phyloP scores from a whole-genome alignment of 2,329 filamentous ascomycete species.

The Cladosporium velox region DNA sequence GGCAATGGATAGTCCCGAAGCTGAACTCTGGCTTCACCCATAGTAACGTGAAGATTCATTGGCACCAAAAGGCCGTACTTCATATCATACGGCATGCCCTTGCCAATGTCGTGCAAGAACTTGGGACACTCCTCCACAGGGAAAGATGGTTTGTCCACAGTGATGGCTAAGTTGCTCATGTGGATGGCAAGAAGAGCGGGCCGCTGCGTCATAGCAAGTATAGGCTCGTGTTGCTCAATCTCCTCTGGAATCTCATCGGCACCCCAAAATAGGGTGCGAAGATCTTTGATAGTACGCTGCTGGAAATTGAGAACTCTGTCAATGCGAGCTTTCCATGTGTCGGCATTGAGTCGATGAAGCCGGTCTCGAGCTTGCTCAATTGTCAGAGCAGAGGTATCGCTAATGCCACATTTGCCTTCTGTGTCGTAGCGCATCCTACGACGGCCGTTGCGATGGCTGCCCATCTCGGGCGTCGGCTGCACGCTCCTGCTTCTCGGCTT shows the following conservation, averaged over 20 bases:
- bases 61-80: slow-evolving; percentile 87
- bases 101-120: slow-evolving; percentile 88
- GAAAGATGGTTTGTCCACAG: slow-evolving; percentile 91
- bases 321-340: slow-evolving; percentile 90
- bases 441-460: slow-evolving; percentile 32
- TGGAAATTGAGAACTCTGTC: slow-evolving; percentile 72
- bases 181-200: slow-evolving; percentile 79
- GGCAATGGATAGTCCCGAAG: slow-evolving; percentile 93
- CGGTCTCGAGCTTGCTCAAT: slow-evolving; percentile 74
- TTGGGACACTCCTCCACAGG: slow-evolving; percentile 76
- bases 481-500: slow-evolving; percentile 25
- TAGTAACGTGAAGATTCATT: slow-evolving; percentile 83
- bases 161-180: slow-evolving; percentile 80
- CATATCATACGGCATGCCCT: slow-evolving; percentile 92
- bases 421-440: slow-evolving; percentile 70
- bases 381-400: slow-evolving; percentile 69
- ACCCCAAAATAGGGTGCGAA: slow-evolving; percentile 79
- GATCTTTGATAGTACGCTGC: slow-evolving; percentile 72
- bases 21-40: slow-evolving; percentile 85
- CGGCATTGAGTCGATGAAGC: slow-evolving; percentile 77
- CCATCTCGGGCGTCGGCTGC: slow-evolving; percentile 27
- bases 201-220: slow-evolving; percentile 80
- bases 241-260: slow-evolving; percentile 79
- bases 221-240: slow-evolving; percentile 76
- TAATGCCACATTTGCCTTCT: slow-evolving; percentile 72